phyloP scores from a whole-genome alignment of 352 stramenopile genomes.

The Globisporangium camurandrum region DNA sequence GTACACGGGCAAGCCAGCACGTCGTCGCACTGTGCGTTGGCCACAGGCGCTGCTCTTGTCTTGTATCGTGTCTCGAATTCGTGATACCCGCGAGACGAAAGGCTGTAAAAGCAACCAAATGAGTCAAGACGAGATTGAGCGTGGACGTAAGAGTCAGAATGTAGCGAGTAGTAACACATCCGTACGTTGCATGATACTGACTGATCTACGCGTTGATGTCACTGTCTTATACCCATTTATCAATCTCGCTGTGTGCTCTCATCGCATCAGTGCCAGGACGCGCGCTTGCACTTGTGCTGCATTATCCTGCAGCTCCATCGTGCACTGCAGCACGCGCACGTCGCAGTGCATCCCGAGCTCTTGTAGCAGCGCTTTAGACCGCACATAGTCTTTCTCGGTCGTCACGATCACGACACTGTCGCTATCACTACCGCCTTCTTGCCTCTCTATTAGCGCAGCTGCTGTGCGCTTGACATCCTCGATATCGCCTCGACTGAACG shows the following conservation, averaged over 20 bases:
- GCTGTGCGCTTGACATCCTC: constrained; percentile 16
- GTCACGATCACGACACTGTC: constrained; percentile 42
- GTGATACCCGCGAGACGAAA: too few relatives aligned
- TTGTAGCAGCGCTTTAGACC: neutral
- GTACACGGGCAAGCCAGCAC: too few relatives aligned
- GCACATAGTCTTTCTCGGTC: constrained; percentile 57
- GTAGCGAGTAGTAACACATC: too few relatives aligned
- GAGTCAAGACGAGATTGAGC: too few relatives aligned
- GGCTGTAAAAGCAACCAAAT: too few relatives aligned
- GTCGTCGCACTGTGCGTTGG: too few relatives aligned
- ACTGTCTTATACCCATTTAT: too few relatives aligned
- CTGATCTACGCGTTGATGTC: neutral
- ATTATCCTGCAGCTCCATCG: constrained; percentile 32
- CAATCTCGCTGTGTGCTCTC: neutral
- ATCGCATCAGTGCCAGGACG: constrained; percentile 1
- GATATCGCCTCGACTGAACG: constrained; percentile 32
- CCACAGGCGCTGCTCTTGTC: too few relatives aligned
- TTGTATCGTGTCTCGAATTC: too few relatives aligned
- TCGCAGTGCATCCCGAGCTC: constrained; percentile 7
- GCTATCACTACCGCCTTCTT: neutral
- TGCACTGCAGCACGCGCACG: constrained; percentile 26
- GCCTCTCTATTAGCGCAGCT: neutral
- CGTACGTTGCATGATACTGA: too few relatives aligned
- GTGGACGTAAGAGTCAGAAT: too few relatives aligned
- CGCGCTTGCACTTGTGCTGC: neutral